Conservation (phyloP, 2,329 filamentous ascomycete species). For the Cryphonectria japonica region DNA sequence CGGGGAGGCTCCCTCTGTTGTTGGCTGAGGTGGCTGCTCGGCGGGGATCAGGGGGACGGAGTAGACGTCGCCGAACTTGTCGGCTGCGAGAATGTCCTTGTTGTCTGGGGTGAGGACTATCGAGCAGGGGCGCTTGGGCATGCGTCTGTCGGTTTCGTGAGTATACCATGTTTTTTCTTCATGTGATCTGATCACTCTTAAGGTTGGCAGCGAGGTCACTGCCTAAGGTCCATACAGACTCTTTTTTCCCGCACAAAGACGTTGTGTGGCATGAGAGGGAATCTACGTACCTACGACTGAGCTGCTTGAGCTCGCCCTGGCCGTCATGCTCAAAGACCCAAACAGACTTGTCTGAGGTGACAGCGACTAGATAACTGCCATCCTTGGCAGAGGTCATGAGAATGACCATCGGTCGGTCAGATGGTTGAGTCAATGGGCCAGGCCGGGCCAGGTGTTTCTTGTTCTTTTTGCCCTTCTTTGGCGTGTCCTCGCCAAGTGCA, state of each 20-base stretch:
- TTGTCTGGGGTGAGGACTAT: conserved; percentile 71
- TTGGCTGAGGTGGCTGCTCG: conserved; percentile 27
- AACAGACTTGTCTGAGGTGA: conserved; percentile 90
- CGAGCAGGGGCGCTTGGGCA: conserved; percentile 88
- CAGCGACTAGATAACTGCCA: conserved; percentile 71
- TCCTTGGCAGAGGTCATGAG: conserved; percentile 67
- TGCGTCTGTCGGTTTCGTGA: conserved; percentile 58
- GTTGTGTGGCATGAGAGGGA: conserved; percentile 1
- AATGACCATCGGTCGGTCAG: conserved; percentile 56
- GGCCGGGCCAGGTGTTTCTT: conserved; percentile 32
- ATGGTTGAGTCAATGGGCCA: conserved; percentile 19
- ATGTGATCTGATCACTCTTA: neutral
- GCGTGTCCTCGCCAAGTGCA: conserved; percentile 33
- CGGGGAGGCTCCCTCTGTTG: conserved; percentile 1
- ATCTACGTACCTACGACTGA: conserved; percentile 69
- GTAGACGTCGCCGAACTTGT: conserved; percentile 98
- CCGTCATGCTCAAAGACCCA: conserved; percentile 76
- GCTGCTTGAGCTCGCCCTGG: conserved; percentile 63
- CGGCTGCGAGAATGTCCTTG: conserved; percentile 76
- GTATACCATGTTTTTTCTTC: conserved; percentile 18
- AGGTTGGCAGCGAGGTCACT: neutral
- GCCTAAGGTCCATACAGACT: neutral
- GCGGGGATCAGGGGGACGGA: conserved; percentile 70
- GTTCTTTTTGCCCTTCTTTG: conserved; percentile 37
- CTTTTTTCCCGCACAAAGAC: neutral